Evolutionary conservation across 1,284 basidiomycete genomes (phyloP).

Genomic region (Naganishia cerealis): DNA sequence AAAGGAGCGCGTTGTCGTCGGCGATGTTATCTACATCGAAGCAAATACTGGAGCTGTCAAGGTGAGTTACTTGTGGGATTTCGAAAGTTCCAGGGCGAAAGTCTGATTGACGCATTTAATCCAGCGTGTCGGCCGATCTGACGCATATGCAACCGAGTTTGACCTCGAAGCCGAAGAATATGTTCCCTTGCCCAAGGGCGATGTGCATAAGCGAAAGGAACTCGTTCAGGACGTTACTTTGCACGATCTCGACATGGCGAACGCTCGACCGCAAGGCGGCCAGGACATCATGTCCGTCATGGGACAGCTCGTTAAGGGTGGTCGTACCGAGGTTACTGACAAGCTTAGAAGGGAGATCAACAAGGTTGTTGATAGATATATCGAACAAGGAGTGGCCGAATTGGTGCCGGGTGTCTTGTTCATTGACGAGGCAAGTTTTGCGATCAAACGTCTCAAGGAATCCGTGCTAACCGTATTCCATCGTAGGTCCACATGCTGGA

Average conservation of each 20-base stretch:
- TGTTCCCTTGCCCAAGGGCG: constrained; percentile 94
- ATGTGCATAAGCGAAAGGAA: constrained; percentile 96
- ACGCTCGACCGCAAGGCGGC: constrained; percentile 82
- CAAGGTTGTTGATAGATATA: constrained; percentile 96
- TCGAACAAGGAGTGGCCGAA: constrained; percentile 96
- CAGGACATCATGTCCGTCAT: constrained; percentile 99
- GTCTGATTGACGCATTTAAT: constrained; percentile 4
- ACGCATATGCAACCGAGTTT: constrained; percentile 97
- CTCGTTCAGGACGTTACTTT: constrained; percentile 96
- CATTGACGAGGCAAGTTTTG: constrained; percentile 82
- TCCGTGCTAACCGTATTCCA: background rate
- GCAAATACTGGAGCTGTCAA: constrained; percentile 93
- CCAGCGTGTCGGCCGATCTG: constrained; percentile 90
- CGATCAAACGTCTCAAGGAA: background rate
- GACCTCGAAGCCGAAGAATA: constrained; percentile 98
- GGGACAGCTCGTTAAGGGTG: constrained; percentile 91
- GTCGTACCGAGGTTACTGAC: constrained; percentile 93
- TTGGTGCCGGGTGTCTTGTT: constrained; percentile 96
- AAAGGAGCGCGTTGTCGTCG: constrained; percentile 94
- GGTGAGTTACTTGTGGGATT: constrained; percentile 55
- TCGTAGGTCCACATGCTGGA: constrained; percentile 95
- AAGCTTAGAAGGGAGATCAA: constrained; percentile 94
- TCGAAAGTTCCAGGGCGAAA: background rate
- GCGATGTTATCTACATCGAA: constrained; percentile 96
- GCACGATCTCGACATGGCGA: constrained; percentile 94